phyloP scores from a whole-genome alignment of 1,284 basidiomycete genomes.

The Pascua sp. region DNA sequence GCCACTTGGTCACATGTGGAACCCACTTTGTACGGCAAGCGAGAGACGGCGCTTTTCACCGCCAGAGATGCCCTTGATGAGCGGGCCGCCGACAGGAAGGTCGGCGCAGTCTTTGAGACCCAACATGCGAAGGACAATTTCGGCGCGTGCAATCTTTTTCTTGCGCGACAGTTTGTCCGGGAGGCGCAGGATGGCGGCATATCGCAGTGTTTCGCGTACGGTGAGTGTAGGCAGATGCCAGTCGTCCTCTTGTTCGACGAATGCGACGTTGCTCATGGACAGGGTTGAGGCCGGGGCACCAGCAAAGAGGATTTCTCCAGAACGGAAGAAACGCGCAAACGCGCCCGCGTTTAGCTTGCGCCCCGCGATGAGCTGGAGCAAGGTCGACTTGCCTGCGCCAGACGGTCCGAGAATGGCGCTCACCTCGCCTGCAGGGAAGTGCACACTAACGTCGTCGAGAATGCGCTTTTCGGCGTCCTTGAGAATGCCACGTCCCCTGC shows the following conservation, averaged over 20 bases:
- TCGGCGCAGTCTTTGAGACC: conserved; percentile 57
- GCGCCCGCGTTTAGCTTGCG: conserved; percentile 46
- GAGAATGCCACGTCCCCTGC: conserved; percentile 28
- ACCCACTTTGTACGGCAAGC: conserved; percentile 53
- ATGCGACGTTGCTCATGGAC: conserved; percentile 50
- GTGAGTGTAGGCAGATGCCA: conserved; percentile 54
- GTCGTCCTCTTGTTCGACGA: conserved; percentile 57
- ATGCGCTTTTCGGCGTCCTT: conserved; percentile 45
- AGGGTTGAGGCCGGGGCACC: conserved; percentile 32
- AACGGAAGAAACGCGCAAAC: conserved; percentile 40
- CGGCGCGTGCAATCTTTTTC: conserved; percentile 53
- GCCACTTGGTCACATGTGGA: neutral
- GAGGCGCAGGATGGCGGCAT: conserved; percentile 55
- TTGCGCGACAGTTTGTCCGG: conserved; percentile 49
- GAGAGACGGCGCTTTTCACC: conserved; percentile 58
- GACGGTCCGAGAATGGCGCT: conserved; percentile 52
- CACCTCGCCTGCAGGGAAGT: conserved; percentile 52
- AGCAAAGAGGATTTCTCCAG: conserved; percentile 47
- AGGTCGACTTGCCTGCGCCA: conserved; percentile 52
- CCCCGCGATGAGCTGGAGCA: conserved; percentile 53
- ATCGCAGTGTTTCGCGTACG: conserved; percentile 51
- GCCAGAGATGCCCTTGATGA: conserved; percentile 56
- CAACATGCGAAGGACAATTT: conserved; percentile 54
- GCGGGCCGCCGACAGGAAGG: conserved; percentile 55
- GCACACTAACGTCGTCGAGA: conserved; percentile 49